Base-by-base conservation (phyloP, 2,329 filamentous ascomycete genomes). In the Aspergillus sp. region DNA sequence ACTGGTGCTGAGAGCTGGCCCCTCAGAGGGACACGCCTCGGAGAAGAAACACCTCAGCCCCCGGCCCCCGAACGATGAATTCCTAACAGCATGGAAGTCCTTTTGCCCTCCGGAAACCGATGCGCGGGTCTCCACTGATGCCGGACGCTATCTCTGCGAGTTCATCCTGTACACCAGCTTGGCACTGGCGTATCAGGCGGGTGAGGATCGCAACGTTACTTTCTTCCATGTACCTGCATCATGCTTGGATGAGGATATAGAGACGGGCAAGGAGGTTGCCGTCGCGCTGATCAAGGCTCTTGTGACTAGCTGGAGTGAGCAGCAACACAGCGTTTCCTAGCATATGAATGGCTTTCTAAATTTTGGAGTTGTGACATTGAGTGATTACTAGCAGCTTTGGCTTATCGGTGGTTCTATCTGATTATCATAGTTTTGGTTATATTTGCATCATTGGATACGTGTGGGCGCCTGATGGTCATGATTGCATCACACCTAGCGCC, bases 81-180 rank as follows among this genome's bases (percentile, higher is more conserved):
- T 80, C 50, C 63, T 79, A 9, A 63, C 68, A 19, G 63, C 65
- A 4, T 79, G 77, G 77, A 70, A 71, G 47, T 64, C 68, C 0
- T 68, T 72, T 58, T 67, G 68, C 3, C 70, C 76, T 6, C 32
- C 68, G 28, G 69, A 64, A 2, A 65, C 70, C 12, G 78, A 81
- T 62, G 67, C 82, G 7, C 82, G 85, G 32, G 78, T 90, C 41
- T 91, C 89, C 0, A 83, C 87, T 47, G 88, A 93, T 65, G 86
- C 90, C 0, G 90, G 90, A 2, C 84, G 83, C 19, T 93, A 89
- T 73, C 80, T 92, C 15, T 93, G 90, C 75, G 90, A 93, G 71
- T 93, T 91, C 70, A 91, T 90, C 66, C 91, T 89, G 74, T 92
- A 87, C 75, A 87, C 85, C 6, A 90, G 87, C 62, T 74, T 92